Conservation (phyloP, 345 rosid genomes). For the Bretschneidera sinensis region DNA sequence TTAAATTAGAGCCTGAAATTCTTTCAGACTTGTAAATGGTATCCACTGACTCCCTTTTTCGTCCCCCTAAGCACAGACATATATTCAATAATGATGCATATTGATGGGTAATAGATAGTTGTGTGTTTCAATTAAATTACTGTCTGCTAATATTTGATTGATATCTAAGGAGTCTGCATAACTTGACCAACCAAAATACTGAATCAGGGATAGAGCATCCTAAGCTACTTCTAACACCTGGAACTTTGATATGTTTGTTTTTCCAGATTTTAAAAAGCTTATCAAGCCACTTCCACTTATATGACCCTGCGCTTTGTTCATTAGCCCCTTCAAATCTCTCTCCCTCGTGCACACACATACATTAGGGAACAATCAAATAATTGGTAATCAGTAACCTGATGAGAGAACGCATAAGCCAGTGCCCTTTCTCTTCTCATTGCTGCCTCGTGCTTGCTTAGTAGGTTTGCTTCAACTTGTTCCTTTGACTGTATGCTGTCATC, state of each 20-base stretch:
- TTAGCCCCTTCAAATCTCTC: neutral
- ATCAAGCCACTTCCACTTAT: neutral
- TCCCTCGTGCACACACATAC: neutral
- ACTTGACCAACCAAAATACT: too few relatives aligned
- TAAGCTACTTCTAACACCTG: too few relatives aligned
- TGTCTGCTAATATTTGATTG: too few relatives aligned
- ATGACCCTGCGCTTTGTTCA: neutral
- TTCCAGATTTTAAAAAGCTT: too few relatives aligned
- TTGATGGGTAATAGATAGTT: neutral
- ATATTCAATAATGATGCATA: neutral
- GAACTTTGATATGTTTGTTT: too few relatives aligned
- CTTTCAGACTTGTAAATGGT: neutral
- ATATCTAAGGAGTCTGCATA: too few relatives aligned
- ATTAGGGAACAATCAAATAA: neutral
- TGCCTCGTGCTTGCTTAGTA: slow-evolving; percentile 88
- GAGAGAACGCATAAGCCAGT: slow-evolving; percentile 81
- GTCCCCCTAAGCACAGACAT: neutral
- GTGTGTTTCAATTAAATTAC: too few relatives aligned
- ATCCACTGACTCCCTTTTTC: neutral
- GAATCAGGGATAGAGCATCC: too few relatives aligned
- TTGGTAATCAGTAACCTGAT: slow-evolving; percentile 58
- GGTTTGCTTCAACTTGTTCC: slow-evolving; percentile 78
- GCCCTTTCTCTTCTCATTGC: slow-evolving; percentile 92
- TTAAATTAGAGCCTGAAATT: neutral
- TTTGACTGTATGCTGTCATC: slow-evolving; percentile 86